Base-by-base conservation (phyloP, 768 basidiomycete species). In the Mycena vitilis region DNA sequence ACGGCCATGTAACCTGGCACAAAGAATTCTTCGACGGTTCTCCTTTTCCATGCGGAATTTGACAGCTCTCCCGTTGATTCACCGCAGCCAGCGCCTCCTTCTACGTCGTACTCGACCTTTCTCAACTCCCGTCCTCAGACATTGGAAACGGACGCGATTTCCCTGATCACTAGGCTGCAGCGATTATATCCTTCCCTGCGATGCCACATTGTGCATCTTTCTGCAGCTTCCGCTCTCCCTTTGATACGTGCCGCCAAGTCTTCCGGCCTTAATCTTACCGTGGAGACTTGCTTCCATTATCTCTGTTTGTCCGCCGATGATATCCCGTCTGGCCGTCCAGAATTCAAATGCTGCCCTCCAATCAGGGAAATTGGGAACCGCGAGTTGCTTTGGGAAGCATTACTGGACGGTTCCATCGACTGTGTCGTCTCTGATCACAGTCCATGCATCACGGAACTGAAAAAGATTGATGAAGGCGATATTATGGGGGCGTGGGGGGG, bases 221-320 rank as follows among this genome's bases (percentile, higher is more conserved):
- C 95, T 59, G 92, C 96, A 6, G 85, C 96, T 6, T 82, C 86
- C 23, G 95, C 95, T 7, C 87, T 99, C 22, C 93, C 91, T 4
- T 72, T 88, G 45, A 89, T 99, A 67, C 87, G 88, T 48, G 83
- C 86, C 54, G 95, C 96, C 5, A 89, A 85, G 73, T 77, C 81
- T 1, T 81, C 86, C 1, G 89, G 91, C 0, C 79, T 89, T 40
- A 89, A 90, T 11, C 81, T 99, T 59, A 95, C 95, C 0, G 94
- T 95, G 57, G 97, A 99, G 83, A 99, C 97, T 0, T 98, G 96
- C 79, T 98, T 97, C 81, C 97, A 99, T 79, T 99, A 99, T 81
- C 88, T 98, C 23, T 89, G 89, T 73, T 87, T 98, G 10, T 82
- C 87, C 47, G 86, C 95, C 0, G 86, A 89, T 61, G 80, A 87